Evolutionary conservation across 768 basidiomycete species (phyloP).

Genomic region (Polyporus arcularius): DNA sequence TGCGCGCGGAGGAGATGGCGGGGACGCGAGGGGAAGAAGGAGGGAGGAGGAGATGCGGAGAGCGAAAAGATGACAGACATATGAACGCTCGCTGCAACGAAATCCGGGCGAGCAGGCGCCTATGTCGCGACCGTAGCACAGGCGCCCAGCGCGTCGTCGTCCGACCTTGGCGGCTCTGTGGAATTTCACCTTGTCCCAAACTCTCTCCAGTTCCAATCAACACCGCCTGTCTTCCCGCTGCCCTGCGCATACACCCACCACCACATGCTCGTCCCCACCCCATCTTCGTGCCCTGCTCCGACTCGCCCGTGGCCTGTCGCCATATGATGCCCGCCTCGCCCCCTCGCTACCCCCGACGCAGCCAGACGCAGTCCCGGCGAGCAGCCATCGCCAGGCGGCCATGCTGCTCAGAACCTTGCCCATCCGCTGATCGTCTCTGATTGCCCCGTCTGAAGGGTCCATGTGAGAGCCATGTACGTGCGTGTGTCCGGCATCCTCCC

Average conservation of each 20-base stretch:
- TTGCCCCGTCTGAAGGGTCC: background rate
- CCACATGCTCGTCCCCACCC: background rate
- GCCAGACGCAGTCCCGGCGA: background rate
- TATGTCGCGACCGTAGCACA: conserved; percentile 1
- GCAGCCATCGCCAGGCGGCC: background rate
- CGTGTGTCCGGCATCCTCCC: background rate
- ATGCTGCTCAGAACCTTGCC: background rate
- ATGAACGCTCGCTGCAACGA: conserved; percentile 16
- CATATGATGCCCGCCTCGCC: background rate
- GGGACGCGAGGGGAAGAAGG: conserved; percentile 3
- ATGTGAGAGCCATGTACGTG: background rate
- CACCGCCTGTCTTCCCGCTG: background rate
- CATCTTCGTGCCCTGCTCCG: too few relatives aligned
- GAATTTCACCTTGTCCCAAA: conserved; percentile 8
- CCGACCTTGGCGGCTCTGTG: background rate
- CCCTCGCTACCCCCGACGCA: background rate
- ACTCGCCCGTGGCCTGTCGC: too few relatives aligned
- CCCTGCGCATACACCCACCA: background rate
- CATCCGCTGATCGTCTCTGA: conserved; percentile 3
- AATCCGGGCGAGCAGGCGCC: conserved; percentile 8
- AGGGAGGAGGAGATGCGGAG: conserved; percentile 17
- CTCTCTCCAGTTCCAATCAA: background rate
- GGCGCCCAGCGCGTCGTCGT: conserved; percentile 5
- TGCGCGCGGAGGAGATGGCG: background rate
- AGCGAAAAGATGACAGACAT: conserved; percentile 22